Evolutionary conservation across 768 basidiomycete genomes (phyloP), one percentile per base, ranked within the genome.

Genomic region (Cantharellus anzutake): DNA sequence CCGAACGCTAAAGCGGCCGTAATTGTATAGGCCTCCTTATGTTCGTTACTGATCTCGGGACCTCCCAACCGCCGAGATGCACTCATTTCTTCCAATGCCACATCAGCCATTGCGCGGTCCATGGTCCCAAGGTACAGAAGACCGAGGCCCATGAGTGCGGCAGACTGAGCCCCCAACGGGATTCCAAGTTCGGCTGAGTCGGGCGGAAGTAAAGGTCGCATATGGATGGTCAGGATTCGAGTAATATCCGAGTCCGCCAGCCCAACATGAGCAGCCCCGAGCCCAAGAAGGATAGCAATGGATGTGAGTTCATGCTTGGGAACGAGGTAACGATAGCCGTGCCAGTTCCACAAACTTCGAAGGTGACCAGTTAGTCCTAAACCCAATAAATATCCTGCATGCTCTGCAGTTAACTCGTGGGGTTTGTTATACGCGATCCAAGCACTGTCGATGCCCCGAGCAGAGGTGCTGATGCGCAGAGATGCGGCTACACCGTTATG

Each of bases 371-470:
- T 87, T 34, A 99, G 73, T 0, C 96, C 96, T 4, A 99, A 77
- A 14, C 89, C 96, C 44, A 89, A 81, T 50, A 99, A 74, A 72
- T 97, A 92, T 2, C 96, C 96, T n/a, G 92, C 96, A 67, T 98
- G 94, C 66, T 91, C 84, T 0, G 93, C 82, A 3, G 86, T 92
- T 58, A 93, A 77, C 51, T 93, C 87, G 0, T 81, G 77, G 0
- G 96, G 94, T 65, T 86, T 88, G 70, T 98, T 94, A 76, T 93
- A 97, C 11, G 85, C 83, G 58, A 96, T 91, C 89, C 93, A 97
- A 0, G 91, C 90, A 66, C 86, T 88, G 68, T 96, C 90, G 50
- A 98, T 78, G 5, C 80, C 81, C 55, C 73, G 70, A 4, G 83
- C 78, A n/a, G 79, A 76, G 0, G 86, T 81, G 0, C 84, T 81